Base-by-base conservation (phyloP, 1,284 basidiomycete species). In the Thecaphora frezii region DNA sequence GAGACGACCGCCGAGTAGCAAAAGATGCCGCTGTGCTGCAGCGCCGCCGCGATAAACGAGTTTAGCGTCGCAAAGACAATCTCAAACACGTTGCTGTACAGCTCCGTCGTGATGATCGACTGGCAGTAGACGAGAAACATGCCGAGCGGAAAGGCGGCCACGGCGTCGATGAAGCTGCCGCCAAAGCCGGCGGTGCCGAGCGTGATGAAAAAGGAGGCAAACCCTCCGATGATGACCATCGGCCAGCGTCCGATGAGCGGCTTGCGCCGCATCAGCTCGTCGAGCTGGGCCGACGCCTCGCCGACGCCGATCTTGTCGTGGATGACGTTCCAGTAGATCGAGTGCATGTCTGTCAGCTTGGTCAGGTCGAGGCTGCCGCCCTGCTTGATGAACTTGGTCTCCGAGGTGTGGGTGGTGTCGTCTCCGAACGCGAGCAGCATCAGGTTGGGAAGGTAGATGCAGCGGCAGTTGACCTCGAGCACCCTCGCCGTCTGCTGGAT, bases 1-100 rank as follows among this genome's bases (percentile, higher is more conserved):
- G 89, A 90, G 0, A 90, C 89, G 52, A 94, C 83, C 1, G 91
- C 88, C 2, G 90, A 87, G 75, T 91, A 94, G 81, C 92, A 94
- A 61, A 93, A 88, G 49, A 84, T 82, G 39, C 69, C 66, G 22
- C 49, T 51, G 14, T 58, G 57, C 46, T 73, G 69, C 26, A 77
- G 58, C 1, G 66, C 76, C 8, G 75, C 62, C 18, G 90, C 84
- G 44, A 92, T 71, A 79, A 94, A 94, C 18, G 84, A 83, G 74
- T 89, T 90, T 76, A 93, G 80, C 3, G 86, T 88, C 1, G 90
- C 87, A 52, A 91, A 85, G 5, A 88, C 89, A 66, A 93, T 90
- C 85, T 93, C 92, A 69, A 92, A 91, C 26, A 91, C 85, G 62
- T 91, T 91, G 16, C 86, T 87, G 76, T 91, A 92, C 37, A 96